Conservation (phyloP, 148 eudicot species). For the Hydrangea macrophylla region DNA sequence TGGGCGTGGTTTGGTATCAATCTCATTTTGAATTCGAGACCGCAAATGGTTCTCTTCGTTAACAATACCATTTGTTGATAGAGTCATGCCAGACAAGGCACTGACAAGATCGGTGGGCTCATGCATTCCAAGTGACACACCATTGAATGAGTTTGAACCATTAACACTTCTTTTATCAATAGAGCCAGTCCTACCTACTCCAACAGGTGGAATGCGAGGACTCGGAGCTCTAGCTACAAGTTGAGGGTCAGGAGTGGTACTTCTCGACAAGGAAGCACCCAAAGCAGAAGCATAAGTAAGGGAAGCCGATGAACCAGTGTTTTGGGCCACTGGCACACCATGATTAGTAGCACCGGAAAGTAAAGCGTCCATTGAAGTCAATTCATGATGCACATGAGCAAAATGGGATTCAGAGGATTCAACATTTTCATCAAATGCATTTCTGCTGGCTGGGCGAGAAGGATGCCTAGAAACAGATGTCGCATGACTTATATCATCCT, state of each 20-base stretch:
- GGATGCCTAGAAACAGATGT: conserved; percentile 40
- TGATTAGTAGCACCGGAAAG: conserved; percentile 32
- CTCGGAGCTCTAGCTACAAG: conserved; percentile 62
- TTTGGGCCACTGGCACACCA: conserved; percentile 32
- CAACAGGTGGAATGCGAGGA: conserved; percentile 65
- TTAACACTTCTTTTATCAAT: conserved; percentile 44
- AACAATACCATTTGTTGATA: conserved; percentile 36
- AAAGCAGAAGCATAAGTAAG: conserved; percentile 61
- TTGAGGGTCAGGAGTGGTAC: conserved; percentile 70
- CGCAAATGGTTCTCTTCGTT: conserved; percentile 44
- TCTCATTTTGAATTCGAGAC: conserved; percentile 37
- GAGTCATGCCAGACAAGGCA: conserved; percentile 55
- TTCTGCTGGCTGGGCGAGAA: conserved; percentile 67
- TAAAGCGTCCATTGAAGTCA: conserved; percentile 37
- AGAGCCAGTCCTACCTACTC: conserved; percentile 47
- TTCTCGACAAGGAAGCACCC: conserved; percentile 64
- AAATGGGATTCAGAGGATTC: conserved; percentile 44
- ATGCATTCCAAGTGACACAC: conserved; percentile 28
- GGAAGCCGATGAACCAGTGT: conserved; percentile 35
- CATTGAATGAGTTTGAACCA: conserved; percentile 36
- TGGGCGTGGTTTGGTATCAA: conserved; percentile 23
- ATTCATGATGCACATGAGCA: conserved; percentile 39
- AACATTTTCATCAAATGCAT: conserved; percentile 44
- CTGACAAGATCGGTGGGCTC: conserved; percentile 40
- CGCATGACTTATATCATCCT: conserved; percentile 57